Percentiles rank a stretch among this genome's conserved stretches.
These are phyloP conservation scores for Dictyostelium firmibasis DNA, from an alignment of 78 protist genomes.

Conservation along the genomic window DNA sequence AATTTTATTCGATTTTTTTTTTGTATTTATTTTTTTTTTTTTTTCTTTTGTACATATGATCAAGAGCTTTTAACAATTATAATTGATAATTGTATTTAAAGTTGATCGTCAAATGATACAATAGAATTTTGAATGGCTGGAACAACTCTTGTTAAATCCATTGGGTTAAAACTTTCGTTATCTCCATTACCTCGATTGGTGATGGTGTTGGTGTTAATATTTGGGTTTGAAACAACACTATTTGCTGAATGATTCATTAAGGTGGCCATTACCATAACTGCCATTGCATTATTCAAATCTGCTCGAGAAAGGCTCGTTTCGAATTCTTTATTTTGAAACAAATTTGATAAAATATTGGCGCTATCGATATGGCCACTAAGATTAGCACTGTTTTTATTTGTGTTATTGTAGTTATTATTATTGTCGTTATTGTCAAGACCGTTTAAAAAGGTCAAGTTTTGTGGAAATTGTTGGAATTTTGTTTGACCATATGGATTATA, in stretches of 20 bases:
- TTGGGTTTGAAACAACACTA: background rate
- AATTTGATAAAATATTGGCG: background rate
- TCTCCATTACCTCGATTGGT: background rate
- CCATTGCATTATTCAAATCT: slow-evolving; percentile 2
- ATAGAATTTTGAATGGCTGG: background rate
- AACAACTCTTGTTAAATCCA: background rate
- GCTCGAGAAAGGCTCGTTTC: background rate
- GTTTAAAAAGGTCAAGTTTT: background rate
- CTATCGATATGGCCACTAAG: background rate
- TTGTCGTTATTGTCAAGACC: background rate
- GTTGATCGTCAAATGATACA: slow-evolving; percentile 6
- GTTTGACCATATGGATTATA: background rate
- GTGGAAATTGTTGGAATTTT: background rate
- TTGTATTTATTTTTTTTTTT: background rate
- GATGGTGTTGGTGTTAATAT: background rate
- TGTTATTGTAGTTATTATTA: background rate
- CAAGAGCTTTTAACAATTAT: background rate
- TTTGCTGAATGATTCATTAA: background rate
- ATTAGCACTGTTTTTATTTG: background rate
- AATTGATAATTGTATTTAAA: background rate
- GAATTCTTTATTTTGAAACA: background rate
- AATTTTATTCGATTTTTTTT: background rate
- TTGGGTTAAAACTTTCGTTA: background rate
- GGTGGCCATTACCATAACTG: slow-evolving; percentile 19
- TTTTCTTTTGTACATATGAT: background rate